Conservation (phyloP, 495 filamentous ascomycete species). For the Aspergillus saccharolyticus region DNA sequence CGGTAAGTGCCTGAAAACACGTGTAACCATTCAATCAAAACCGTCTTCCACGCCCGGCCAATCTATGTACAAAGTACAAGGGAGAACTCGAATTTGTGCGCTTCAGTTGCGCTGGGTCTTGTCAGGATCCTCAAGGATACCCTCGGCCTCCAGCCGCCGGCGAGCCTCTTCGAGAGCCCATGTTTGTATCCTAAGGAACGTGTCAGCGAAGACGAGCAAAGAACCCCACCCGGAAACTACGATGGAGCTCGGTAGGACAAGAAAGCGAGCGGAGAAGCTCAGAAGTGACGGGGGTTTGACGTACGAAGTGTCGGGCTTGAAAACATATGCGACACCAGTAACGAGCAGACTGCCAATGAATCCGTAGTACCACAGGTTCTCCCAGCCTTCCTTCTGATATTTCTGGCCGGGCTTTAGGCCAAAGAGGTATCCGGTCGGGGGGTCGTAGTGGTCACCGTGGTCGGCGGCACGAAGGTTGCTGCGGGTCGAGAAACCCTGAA, state of each 20-base stretch:
- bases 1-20: constrained; percentile 32
- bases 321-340: constrained; percentile 79
- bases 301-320: constrained; percentile 98
- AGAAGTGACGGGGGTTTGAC: constrained; percentile 35
- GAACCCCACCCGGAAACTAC: neutral
- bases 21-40: constrained; percentile 31
- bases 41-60: constrained; percentile 31
- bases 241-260: neutral
- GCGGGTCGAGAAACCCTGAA: constrained; percentile 41
- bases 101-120: constrained; percentile 38
- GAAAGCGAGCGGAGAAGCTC: constrained; percentile 2
- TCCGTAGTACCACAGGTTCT: constrained; percentile 79
- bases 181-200: constrained; percentile 78
- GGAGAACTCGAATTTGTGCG: constrained; percentile 19
- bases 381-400: constrained; percentile 94
- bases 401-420: constrained; percentile 91
- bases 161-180: constrained; percentile 98
- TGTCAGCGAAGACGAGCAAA: constrained; percentile 18
- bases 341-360: constrained; percentile 79
- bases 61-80: constrained; percentile 48
- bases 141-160: constrained; percentile 87
- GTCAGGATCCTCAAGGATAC: constrained; percentile 77
- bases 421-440: constrained; percentile 85
- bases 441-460: constrained; percentile 81
- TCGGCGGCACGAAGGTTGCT: constrained; percentile 40